phyloP scores from a whole-genome alignment of 2,329 filamentous ascomycete species.

The Alternaria postmessia region DNA sequence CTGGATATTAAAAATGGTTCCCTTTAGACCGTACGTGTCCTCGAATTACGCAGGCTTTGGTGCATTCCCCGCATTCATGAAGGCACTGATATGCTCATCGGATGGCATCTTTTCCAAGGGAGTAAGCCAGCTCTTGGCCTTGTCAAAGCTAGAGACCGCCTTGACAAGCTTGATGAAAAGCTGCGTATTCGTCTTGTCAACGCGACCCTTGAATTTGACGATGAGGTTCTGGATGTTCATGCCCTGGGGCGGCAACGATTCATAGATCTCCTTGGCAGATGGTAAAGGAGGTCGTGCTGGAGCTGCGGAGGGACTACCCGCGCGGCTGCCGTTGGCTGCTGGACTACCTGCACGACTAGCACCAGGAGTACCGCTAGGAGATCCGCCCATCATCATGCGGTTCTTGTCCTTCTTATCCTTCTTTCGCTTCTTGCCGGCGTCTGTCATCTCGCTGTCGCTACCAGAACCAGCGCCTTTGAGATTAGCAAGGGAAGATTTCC shows the following conservation, averaged over 20 bases:
- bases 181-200: slow-evolving; percentile 47
- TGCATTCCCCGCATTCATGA: slow-evolving; percentile 24
- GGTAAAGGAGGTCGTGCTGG: slow-evolving; percentile 44
- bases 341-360: slow-evolving; percentile 63
- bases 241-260: slow-evolving; percentile 55
- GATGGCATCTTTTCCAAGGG: slow-evolving; percentile 43
- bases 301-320: slow-evolving; percentile 37
- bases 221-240: slow-evolving; percentile 55
- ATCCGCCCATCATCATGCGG: slow-evolving; percentile 62
- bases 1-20: slow-evolving; percentile 2
- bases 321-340: slow-evolving; percentile 47
- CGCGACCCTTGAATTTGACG: slow-evolving; percentile 51
- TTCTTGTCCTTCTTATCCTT: slow-evolving; percentile 66
- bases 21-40: neutral
- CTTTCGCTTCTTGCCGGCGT: slow-evolving; percentile 68
- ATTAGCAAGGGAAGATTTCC: slow-evolving; percentile 34
- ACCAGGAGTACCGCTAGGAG: slow-evolving; percentile 67
- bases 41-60: slow-evolving; percentile 18
- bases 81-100: slow-evolving; percentile 36
- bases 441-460: slow-evolving; percentile 77
- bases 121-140: slow-evolving; percentile 37
- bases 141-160: slow-evolving; percentile 45
- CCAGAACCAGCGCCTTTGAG: slow-evolving; percentile 64
- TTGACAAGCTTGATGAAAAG: slow-evolving; percentile 58
- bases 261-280: slow-evolving; percentile 55